Evolutionary conservation across 228 moss, liverwort and hornwort species (phyloP).

Genomic region (Sphagnum magellanicum): DNA sequence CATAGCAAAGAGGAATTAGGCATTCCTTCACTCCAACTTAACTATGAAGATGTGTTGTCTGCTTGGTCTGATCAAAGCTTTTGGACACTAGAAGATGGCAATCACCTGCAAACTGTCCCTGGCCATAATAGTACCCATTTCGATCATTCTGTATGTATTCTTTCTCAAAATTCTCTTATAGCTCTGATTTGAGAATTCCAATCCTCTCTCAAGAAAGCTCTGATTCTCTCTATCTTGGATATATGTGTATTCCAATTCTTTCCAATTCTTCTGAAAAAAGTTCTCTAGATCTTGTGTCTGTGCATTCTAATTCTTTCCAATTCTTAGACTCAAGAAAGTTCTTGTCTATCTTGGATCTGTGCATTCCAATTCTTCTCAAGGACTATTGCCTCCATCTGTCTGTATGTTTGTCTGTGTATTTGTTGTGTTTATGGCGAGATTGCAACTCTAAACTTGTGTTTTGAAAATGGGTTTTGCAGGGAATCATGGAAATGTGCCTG

Average conservation of each 20-base stretch:
- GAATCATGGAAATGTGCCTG: constrained; percentile 24
- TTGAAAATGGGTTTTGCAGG: constrained; percentile 4
- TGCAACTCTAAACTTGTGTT: neutral
- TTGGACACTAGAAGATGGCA: constrained; percentile 42
- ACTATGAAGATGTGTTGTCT: constrained; percentile 53
- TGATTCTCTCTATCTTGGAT: no score
- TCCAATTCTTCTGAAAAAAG: no score
- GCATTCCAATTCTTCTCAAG: no score
- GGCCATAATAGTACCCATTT: neutral
- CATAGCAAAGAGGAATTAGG: constrained; percentile 14
- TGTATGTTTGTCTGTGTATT: no score
- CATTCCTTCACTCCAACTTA: constrained; percentile 31
- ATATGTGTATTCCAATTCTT: no score
- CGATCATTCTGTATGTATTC: constrained; percentile 19
- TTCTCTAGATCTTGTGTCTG: no score
- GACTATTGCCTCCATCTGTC: no score
- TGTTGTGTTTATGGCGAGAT: no score
- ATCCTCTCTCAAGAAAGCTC: no score
- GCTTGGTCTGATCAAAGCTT: constrained; percentile 55
- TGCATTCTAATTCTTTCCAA: constrained; percentile 9
- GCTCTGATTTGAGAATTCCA: no score
- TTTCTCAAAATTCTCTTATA: no score
- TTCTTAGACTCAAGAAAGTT: constrained; percentile 36
- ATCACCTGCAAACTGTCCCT: neutral
- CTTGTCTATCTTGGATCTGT: no score